Evolutionary conservation across 2,329 filamentous ascomycete genomes (phyloP), one percentile per base, ranked within the genome.

Genomic region (Nemania diffusa): DNA sequence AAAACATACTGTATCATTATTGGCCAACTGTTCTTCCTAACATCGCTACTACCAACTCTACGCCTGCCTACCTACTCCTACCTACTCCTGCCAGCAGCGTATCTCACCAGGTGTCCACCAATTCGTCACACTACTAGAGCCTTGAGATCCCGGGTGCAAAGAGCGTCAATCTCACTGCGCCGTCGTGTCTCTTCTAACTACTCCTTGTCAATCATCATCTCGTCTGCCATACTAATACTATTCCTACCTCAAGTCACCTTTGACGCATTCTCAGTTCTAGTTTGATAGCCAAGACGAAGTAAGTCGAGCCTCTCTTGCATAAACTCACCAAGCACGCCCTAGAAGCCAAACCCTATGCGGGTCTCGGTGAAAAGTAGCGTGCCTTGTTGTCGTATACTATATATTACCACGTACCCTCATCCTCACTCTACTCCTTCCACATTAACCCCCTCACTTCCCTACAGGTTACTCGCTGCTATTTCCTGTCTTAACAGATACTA

Each of bases 211-310:
- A 27, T 40, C 42, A 29, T 40, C 22, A 34, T 51, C 13, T 9
- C 5, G 26, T 26, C 13, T 40, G 44, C 8, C 17, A 4, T 57
- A 50, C 53, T 58, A 22, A 66, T 29, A 20, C n/a, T 6, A 11
- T 34, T 44, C 5, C 27, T 48, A n/a, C 46, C n/a, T 50, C 26
- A 17, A 62, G 53, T n/a, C 37, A 22, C 17, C 32, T 40, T 48
- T 15, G 6, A 29, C 27, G 2, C 52, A 57, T 15, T 13, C 40
- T 50, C 11, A 8, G n/a, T 40, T 53, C 15, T 32, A 7, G 29
- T 22, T 29, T 52, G 6, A 34, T 6, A 24, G 22, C 34, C 32
- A 34, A 37, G n/a, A 48, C 13, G 26, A 57, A 37, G 64, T 62
- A 52, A 46, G 64, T 62, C 7, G 26, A 50, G n/a, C 7, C 46